Evolutionary conservation across 2,329 filamentous ascomycete species (phyloP).

Genomic region (Stachybotrys chlorohalonatus): DNA sequence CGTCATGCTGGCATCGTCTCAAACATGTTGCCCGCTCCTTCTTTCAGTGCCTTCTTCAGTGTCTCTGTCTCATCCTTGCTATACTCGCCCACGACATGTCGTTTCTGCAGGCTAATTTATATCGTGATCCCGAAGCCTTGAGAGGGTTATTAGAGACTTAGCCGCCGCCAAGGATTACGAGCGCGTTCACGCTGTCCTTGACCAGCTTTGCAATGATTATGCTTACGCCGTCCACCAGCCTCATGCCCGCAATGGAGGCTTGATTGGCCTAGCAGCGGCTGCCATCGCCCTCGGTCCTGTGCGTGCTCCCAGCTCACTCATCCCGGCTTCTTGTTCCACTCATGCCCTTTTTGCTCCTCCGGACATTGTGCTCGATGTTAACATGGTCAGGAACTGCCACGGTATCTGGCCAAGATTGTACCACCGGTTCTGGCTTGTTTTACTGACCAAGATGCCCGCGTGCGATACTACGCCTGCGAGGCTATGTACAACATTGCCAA

Average conservation of each 20-base stretch:
- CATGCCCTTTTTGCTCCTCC: neutral
- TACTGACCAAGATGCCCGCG: constrained; percentile 92
- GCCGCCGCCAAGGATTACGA: constrained; percentile 68
- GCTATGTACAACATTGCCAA: constrained; percentile 99
- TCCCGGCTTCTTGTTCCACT: neutral
- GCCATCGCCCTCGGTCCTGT: constrained; percentile 91
- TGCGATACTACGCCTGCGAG: constrained; percentile 97
- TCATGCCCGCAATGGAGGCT: constrained; percentile 88
- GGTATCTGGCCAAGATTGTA: constrained; percentile 87
- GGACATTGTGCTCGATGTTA: neutral
- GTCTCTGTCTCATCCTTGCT: neutral
- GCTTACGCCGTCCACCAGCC: constrained; percentile 96
- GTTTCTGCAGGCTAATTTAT: neutral
- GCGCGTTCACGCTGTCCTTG: constrained; percentile 76
- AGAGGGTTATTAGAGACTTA: constrained; percentile 81
- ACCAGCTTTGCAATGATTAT: constrained; percentile 95
- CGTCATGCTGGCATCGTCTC: no score
- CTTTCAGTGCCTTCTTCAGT: neutral
- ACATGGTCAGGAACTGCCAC: constrained; percentile 65
- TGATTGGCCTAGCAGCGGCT: constrained; percentile 91
- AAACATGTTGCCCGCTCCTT: neutral
- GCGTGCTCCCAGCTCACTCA: constrained; percentile 27
- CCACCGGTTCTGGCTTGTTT: constrained; percentile 96
- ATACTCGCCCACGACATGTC: neutral
- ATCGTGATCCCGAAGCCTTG: constrained; percentile 50